These are phyloP conservation scores for Lathyrus oleraceus DNA, from an alignment of 306 rosid species.

Conservation along the genomic window DNA sequence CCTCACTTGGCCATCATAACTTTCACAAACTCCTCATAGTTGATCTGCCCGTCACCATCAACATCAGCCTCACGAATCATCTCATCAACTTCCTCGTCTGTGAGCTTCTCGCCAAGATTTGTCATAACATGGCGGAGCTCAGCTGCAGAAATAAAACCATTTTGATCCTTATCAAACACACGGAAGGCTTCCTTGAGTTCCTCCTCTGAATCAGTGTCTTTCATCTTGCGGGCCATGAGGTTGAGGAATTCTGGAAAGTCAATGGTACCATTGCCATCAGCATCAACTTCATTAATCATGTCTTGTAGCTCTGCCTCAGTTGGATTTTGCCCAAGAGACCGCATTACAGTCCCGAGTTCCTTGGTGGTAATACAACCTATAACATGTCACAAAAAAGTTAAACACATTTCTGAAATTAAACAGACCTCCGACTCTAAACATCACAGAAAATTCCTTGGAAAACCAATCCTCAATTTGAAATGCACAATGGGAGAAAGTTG, in stretches of 20 bases:
- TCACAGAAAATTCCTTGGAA: background rate
- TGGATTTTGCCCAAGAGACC: constrained; percentile 84
- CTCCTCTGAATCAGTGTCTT: constrained; percentile 80
- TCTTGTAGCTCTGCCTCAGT: constrained; percentile 83
- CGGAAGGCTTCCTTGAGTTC: constrained; percentile 87
- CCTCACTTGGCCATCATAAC: constrained; percentile 88
- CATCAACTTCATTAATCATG: constrained; percentile 86
- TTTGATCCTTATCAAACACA: constrained; percentile 82
- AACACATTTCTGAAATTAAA: background rate
- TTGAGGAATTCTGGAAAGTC: constrained; percentile 78
- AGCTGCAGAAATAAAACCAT: constrained; percentile 86
- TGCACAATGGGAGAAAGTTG: background rate
- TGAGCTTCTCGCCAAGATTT: constrained; percentile 83
- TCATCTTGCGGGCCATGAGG: constrained; percentile 86
- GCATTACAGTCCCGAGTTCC: constrained; percentile 82
- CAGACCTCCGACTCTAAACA: no score
- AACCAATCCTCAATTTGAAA: constrained; percentile 13
- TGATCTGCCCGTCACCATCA: constrained; percentile 81
- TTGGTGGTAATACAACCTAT: constrained; percentile 79
- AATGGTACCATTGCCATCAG: constrained; percentile 76
- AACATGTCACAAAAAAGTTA: constrained; percentile 16
- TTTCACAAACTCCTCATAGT: constrained; percentile 82
- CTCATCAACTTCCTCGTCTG: constrained; percentile 79
- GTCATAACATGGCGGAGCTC: constrained; percentile 89
- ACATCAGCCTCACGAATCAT: constrained; percentile 87